Evolutionary conservation across 2,329 filamentous ascomycete genomes (phyloP), one percentile per base, ranked within the genome.

Genomic region (Fusarium buharicum): DNA sequence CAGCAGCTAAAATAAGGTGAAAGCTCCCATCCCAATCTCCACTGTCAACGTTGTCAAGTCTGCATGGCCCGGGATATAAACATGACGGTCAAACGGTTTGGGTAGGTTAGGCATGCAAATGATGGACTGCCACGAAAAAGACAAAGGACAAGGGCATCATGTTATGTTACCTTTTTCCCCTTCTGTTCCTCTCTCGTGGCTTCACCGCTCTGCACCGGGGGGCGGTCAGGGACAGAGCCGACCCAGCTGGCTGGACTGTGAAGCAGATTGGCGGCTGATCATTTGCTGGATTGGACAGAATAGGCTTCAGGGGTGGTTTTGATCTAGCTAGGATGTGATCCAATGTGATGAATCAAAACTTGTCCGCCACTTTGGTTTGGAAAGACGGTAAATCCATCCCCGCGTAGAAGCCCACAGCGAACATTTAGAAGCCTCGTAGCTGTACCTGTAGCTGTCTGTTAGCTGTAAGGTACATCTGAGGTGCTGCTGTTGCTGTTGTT

Each of bases 211-310:
- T 56, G 37, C 28, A 62, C 50, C 40, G 24, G 45, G 59, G 50
- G 50, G 62, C 62, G 62, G 62, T 66, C 62, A 63, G 58, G 58
- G 58, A n/a, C 62, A 50, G 22, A 24, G 48, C 62, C 56, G 62
- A 65, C 62, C 62, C 62, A 66, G 39, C 62, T 55, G 57, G 51
- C 62, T 64, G 62, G 62, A 66, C 52, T 41, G 38, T 46, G 48
- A 59, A 30, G 56, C 43, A 66, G 62, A 65, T 65, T 65, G 62
- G 62, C 62, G 62, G 62, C 41, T 65, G 62, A 65, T 65, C 62
- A 65, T 64, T 64, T 66, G 62, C 62, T 64, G 50, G 50, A 54
- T 54, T 49, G 30, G 50, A 64, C 33, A 48, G 28, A 51, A 30
- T 41, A 48, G 54, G 9, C 17, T 10, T 39, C 22, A n/a, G 30